These are phyloP conservation scores for Elasticomyces elasticus DNA, from an alignment of 495 filamentous ascomycete species.

Conservation along the genomic window DNA sequence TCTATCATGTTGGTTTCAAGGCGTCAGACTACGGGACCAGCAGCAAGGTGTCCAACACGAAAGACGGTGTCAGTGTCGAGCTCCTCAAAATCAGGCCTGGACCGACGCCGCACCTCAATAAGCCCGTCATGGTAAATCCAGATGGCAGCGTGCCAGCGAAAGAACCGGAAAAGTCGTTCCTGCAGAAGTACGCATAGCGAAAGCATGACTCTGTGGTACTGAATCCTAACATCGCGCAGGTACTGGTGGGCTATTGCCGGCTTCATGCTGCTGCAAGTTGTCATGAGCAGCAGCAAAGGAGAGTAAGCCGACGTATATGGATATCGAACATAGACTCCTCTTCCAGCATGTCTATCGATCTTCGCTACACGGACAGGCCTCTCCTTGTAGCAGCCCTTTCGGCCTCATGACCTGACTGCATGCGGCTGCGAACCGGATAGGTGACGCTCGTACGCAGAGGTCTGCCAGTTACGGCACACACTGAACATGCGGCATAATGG, in stretches of 20 bases:
- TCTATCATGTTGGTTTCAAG: slow-evolving; percentile 31
- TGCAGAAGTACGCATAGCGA: slow-evolving; percentile 53
- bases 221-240: slow-evolving; percentile 25
- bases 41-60: slow-evolving; percentile 21
- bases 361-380: no score
- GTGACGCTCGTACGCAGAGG: no score
- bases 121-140: slow-evolving; percentile 50
- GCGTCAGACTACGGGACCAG: slow-evolving; percentile 16
- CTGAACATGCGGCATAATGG: no score
- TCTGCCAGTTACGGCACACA: no score
- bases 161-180: slow-evolving; percentile 52
- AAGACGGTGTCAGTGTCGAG: slow-evolving; percentile 40
- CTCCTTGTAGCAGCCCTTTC: no score
- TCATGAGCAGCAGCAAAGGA: slow-evolving; percentile 24
- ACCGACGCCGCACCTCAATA: slow-evolving; percentile 51
- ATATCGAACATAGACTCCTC: no score
- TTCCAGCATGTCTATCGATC: no score
- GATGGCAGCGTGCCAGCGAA: slow-evolving; percentile 49
- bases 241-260: slow-evolving; percentile 41
- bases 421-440: no score
- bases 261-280: slow-evolving; percentile 29
- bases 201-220: not conserved
- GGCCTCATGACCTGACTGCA: no score
- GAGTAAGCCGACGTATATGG: no score
- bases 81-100: slow-evolving; percentile 40